Percentiles rank a stretch among this genome's conserved stretches.
Conservation (phyloP, 169 alveolate genomes). For the Plasmodium knowlesi region DNA sequence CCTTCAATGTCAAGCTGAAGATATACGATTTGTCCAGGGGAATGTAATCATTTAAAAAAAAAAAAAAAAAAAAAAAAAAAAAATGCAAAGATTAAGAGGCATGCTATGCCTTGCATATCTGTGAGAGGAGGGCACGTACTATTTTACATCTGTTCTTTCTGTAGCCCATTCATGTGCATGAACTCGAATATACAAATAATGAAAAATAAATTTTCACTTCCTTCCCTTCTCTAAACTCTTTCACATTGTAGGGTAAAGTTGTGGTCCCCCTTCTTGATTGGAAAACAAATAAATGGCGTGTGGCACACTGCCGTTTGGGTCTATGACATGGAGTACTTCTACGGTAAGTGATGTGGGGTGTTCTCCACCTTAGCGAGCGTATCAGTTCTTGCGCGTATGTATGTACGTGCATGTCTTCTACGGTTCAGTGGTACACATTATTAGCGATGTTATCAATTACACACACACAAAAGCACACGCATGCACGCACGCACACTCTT, state of each 20-base stretch:
- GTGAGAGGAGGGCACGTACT: background rate
- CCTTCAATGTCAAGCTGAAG: constrained; percentile 41
- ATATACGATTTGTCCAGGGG: constrained; percentile 71
- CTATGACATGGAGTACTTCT: constrained; percentile 93
- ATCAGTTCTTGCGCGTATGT: background rate
- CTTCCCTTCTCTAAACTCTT: background rate
- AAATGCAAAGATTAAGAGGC: background rate
- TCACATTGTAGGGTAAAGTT: constrained; percentile 60
- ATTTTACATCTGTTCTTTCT: background rate
- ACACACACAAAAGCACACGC: too few relatives aligned
- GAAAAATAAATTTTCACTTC: background rate
- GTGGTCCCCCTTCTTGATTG: constrained; percentile 90
- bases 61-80: background rate
- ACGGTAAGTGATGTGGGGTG: constrained; percentile 79
- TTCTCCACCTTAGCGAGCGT: background rate
- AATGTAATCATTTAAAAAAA: constrained; percentile 41
- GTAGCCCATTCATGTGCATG: background rate
- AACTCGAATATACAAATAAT: background rate
- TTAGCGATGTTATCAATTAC: background rate
- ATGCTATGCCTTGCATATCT: background rate
- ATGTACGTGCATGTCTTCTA: background rate
- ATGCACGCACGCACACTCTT: background rate
- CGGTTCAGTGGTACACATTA: background rate
- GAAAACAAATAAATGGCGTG: constrained; percentile 94
- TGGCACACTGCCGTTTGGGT: constrained; percentile 96